A percentile compares a stretch with the other conserved stretches of the same genome.
Evolutionary conservation across 495 filamentous ascomycete genomes (phyloP).

Genomic region (Aspergillus mulundensis): DNA sequence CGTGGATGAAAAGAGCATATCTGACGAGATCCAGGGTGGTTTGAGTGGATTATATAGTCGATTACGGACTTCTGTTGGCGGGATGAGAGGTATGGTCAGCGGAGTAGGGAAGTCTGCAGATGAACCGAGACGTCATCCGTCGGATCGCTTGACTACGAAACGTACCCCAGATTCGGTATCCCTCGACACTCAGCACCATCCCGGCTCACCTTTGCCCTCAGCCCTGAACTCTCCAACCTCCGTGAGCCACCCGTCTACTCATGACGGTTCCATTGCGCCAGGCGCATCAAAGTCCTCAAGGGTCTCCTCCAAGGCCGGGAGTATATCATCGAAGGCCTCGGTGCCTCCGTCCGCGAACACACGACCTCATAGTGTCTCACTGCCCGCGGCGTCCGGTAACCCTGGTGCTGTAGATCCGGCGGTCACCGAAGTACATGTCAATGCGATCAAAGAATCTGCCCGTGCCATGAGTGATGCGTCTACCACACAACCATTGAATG

Average conservation of each 20-base stretch:
- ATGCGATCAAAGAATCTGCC: constrained; percentile 46
- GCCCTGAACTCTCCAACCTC: constrained; percentile 41
- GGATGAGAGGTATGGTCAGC: constrained; percentile 55
- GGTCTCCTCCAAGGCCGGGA: constrained; percentile 51
- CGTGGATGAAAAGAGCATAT: constrained; percentile 61
- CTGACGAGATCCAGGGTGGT: constrained; percentile 74
- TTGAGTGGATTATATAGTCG: constrained; percentile 82
- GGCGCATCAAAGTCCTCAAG: constrained; percentile 47
- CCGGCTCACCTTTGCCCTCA: constrained; percentile 34
- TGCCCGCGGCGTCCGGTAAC: constrained; percentile 44
- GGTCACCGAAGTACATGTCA: constrained; percentile 55
- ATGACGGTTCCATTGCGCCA: constrained; percentile 34
- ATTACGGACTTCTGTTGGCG: constrained; percentile 72
- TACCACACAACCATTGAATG: constrained; percentile 26
- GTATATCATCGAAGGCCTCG: constrained; percentile 50
- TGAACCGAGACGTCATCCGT: constrained; percentile 22
- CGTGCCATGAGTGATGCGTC: constrained; percentile 36
- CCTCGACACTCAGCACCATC: constrained; percentile 25
- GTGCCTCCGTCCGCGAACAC: constrained; percentile 38
- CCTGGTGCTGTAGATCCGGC: constrained; percentile 35
- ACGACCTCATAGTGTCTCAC: constrained; percentile 36
- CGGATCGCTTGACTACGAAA: constrained; percentile 28
- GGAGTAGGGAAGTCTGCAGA: constrained; percentile 33
- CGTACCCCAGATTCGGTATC: constrained; percentile 20
- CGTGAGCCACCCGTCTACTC: constrained; percentile 25